Percentiles rank a stretch among this genome's conserved stretches.
phyloP scores from a whole-genome alignment of 305 asterid genomes.

The Solanum hybrid region DNA sequence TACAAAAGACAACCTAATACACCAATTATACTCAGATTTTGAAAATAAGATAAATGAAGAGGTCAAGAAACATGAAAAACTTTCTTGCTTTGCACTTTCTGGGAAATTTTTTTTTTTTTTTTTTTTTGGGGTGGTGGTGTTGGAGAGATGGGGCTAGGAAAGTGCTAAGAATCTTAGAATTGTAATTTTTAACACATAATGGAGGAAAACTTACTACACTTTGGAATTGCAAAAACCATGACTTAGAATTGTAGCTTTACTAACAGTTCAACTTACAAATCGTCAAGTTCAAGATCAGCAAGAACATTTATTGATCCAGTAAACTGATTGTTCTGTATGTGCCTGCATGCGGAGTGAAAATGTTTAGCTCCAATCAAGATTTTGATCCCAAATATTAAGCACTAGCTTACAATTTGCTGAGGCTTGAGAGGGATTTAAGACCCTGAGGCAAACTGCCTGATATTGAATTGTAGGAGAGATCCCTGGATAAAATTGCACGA shows the following conservation, averaged over 20 bases:
- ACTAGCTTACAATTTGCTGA: constrained; percentile 30
- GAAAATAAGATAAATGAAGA: neutral
- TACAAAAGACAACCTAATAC: neutral
- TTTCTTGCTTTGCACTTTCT: neutral
- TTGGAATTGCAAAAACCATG: neutral
- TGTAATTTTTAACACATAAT: neutral
- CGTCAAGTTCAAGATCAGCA: constrained; percentile 28
- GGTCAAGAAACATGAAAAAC: neutral
- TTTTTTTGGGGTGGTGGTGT: too few relatives aligned
- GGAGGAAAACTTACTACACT: neutral
- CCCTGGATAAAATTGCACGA: constrained; percentile 24
- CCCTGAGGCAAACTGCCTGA: constrained; percentile 42
- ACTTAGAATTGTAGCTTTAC: neutral
- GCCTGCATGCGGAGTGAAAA: constrained; percentile 25
- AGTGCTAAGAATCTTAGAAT: neutral
- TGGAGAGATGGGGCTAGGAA: too few relatives aligned
- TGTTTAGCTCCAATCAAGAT: neutral
- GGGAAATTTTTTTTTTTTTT: too few relatives aligned
- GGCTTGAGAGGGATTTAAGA: constrained; percentile 29
- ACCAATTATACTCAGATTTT: neutral
- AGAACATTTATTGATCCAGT: constrained; percentile 33
- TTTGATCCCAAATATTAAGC: constrained; percentile 4
- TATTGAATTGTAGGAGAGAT: constrained; percentile 40
- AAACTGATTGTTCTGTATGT: constrained; percentile 33
- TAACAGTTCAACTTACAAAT: constrained; percentile 29